phyloP scores from a whole-genome alignment of 1,284 basidiomycete genomes.

The Ustilago trichophora region DNA sequence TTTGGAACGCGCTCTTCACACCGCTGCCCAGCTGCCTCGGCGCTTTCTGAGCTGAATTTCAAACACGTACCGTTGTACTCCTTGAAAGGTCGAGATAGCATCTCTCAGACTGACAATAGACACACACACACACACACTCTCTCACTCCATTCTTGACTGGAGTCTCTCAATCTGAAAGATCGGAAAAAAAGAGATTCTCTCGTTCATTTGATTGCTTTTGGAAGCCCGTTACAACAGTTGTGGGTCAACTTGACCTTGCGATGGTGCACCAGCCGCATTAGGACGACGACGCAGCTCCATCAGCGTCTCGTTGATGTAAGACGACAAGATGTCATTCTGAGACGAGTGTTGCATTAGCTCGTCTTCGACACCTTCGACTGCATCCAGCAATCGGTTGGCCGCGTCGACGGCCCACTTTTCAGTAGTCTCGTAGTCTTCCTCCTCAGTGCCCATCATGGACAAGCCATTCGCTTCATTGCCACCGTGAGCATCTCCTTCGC shows the following conservation, averaged over 20 bases:
- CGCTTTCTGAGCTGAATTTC: too few species aligned
- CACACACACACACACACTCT: too few species aligned
- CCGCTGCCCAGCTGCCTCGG: too few species aligned
- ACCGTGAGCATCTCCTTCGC: conserved; percentile 2
- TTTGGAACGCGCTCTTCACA: too few species aligned
- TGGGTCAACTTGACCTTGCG: conserved; percentile 12
- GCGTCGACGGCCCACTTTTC: conserved; percentile 47
- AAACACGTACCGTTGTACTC: too few species aligned
- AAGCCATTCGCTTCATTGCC: not conserved
- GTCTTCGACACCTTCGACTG: conserved; percentile 51
- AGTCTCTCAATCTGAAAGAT: too few species aligned
- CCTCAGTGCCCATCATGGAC: not conserved
- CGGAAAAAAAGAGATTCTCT: too few species aligned
- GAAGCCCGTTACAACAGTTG: not conserved
- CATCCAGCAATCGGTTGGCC: conserved; percentile 53
- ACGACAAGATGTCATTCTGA: conserved; percentile 61
- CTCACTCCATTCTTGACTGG: too few species aligned
- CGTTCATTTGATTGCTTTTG: too few species aligned
- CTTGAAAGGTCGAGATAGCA: too few species aligned
- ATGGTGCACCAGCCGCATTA: not conserved
- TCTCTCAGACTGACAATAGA: too few species aligned
- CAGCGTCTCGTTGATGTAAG: conserved; percentile 59
- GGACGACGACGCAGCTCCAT: conserved; percentile 47
- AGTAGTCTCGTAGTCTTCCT: conserved; percentile 30
- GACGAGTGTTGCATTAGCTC: conserved; percentile 50